Percentiles rank a stretch among this genome's conserved stretches.
These are phyloP conservation scores for Pythium phragmitis DNA, from an alignment of 352 stramenopile genomes.

Conservation along the genomic window DNA sequence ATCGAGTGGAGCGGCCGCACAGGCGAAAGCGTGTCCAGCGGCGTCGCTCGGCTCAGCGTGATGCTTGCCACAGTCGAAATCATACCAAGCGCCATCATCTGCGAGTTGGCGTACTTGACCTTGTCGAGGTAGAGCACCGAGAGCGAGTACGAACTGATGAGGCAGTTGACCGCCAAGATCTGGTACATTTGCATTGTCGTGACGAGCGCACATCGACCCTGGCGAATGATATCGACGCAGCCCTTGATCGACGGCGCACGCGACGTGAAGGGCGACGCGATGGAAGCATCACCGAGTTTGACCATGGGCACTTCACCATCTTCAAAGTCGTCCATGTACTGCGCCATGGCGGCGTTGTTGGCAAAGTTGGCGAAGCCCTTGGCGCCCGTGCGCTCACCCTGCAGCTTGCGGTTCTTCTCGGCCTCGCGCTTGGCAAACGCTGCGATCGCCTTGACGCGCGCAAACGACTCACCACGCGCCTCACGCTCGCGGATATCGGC, in stretches of 20 bases:
- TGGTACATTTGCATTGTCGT: constrained; percentile 99
- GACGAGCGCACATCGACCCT: constrained; percentile 98
- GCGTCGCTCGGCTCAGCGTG: constrained; percentile 91
- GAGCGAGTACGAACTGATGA: constrained; percentile 98
- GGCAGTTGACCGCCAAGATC: constrained; percentile 98
- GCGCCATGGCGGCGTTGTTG: constrained; percentile 82
- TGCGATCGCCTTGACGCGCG: constrained; percentile 82
- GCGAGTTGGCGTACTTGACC: constrained; percentile 98
- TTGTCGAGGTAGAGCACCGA: constrained; percentile 98
- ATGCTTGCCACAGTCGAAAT: constrained; percentile 86
- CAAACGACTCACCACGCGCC: constrained; percentile 84
- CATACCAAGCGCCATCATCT: constrained; percentile 90
- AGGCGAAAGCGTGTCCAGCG: constrained; percentile 92
- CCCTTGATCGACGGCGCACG: constrained; percentile 90
- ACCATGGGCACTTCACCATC: constrained; percentile 95
- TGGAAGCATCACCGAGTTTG: constrained; percentile 98
- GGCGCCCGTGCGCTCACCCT: constrained; percentile 64
- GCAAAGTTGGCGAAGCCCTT: constrained; percentile 88
- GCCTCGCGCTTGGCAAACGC: constrained; percentile 84
- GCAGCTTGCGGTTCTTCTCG: constrained; percentile 62
- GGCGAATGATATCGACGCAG: constrained; percentile 96
- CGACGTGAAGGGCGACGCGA: constrained; percentile 99
- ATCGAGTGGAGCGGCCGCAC: constrained; percentile 94
- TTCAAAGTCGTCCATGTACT: constrained; percentile 92
- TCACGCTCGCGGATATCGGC: constrained; percentile 73